Conservation (phyloP, 2,329 filamentous ascomycete species). For the Clarireedia paspali region DNA sequence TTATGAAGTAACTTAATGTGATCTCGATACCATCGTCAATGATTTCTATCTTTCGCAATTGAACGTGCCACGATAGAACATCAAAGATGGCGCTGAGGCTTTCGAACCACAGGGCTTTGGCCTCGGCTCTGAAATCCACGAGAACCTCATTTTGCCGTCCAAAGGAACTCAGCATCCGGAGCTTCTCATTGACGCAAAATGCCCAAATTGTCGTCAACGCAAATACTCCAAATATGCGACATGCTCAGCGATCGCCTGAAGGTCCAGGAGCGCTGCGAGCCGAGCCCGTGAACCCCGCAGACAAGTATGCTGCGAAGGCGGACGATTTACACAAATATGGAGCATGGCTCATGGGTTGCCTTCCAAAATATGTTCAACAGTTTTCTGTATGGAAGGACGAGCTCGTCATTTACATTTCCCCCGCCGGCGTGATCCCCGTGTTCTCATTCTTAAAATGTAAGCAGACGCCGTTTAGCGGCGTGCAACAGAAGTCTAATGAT, state of each 20-base stretch:
- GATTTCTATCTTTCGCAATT: constrained; percentile 17
- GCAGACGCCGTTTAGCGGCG: neutral
- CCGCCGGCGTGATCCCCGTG: constrained; percentile 80
- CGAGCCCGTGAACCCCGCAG: constrained; percentile 81
- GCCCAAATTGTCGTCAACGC: constrained; percentile 41
- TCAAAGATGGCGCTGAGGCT: constrained; percentile 53
- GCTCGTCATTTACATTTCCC: constrained; percentile 86
- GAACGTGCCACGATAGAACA: constrained; percentile 28
- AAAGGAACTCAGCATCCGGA: constrained; percentile 19
- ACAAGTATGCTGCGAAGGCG: constrained; percentile 84
- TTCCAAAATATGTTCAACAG: constrained; percentile 98
- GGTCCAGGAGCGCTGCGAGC: constrained; percentile 56
- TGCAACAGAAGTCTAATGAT: constrained; percentile 11
- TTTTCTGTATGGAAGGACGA: constrained; percentile 99
- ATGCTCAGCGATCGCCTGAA: constrained; percentile 44
- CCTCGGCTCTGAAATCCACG: constrained; percentile 47
- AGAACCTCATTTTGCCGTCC: constrained; percentile 30
- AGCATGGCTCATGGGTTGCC: constrained; percentile 89
- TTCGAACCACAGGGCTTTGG: constrained; percentile 47
- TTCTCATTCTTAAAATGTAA: constrained; percentile 82
- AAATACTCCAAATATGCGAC: constrained; percentile 56
- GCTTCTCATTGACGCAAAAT: constrained; percentile 34
- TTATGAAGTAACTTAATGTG: neutral
- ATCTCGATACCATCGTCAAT: constrained; percentile 7
- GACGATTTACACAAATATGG: constrained; percentile 90